These are phyloP conservation scores for Cordyceps javanica DNA, from an alignment of 2,329 filamentous ascomycete genomes.

Conservation along the genomic window DNA sequence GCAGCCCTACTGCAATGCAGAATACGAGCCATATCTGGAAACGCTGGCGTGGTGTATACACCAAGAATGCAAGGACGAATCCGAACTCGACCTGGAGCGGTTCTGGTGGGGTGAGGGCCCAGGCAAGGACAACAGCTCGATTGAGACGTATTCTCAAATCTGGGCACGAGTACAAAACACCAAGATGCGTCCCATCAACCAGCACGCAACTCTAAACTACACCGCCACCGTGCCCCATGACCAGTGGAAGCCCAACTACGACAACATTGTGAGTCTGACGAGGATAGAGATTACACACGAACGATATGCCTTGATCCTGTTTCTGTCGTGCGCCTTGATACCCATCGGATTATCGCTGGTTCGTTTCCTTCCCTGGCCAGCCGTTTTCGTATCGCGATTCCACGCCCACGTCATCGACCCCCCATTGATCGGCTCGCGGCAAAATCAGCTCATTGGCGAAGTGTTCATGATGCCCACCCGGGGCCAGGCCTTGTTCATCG, in stretches of 20 bases:
- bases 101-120: constrained; percentile 18
- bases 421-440: constrained; percentile 14
- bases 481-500: constrained; percentile 34
- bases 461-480: constrained; percentile 26
- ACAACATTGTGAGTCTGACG: constrained; percentile 5
- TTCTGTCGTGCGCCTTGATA: constrained; percentile 20
- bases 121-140: constrained; percentile 14
- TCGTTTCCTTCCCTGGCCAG: constrained; percentile 21
- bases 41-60: constrained; percentile 20
- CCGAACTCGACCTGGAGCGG: constrained; percentile 14
- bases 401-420: constrained; percentile 18
- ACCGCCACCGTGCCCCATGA: constrained; percentile 12
- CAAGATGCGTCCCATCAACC: neutral
- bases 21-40: constrained; percentile 17
- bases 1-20: constrained; percentile 15
- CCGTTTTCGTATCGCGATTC: constrained; percentile 5
- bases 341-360: constrained; percentile 21
- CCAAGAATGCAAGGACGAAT: constrained; percentile 11
- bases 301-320: constrained; percentile 21
- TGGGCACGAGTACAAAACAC: neutral
- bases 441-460: constrained; percentile 13
- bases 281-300: constrained; percentile 14
- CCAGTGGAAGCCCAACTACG: constrained; percentile 10
- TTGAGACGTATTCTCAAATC: constrained; percentile 11
- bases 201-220: constrained; percentile 12